Evolutionary conservation across 2,329 filamentous ascomycete genomes (phyloP), one percentile per base, ranked within the genome.

Genomic region (Arthrinium phaeospermum): DNA sequence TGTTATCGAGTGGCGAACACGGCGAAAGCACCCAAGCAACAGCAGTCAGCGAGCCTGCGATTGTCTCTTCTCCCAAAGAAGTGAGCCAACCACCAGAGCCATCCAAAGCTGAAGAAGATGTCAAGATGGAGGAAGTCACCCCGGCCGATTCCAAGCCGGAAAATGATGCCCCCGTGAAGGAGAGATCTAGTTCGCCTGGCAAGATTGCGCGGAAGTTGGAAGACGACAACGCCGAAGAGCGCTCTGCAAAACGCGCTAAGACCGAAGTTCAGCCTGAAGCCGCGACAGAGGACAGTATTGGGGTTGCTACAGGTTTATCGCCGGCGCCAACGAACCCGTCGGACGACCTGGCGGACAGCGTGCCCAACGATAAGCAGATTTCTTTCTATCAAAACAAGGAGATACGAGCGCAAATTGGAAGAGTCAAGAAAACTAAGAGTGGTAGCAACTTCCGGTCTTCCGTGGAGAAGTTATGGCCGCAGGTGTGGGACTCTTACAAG

Each of bases 391-490:
- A 82, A 61, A 80, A 77, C 72, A 79, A 74, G 70, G 77, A 78
- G 71, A 76, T 81, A n/a, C 76, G 91, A 46, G 90, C 91, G 74
- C 87, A 91, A 45, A 84, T 96, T 70, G 92, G 91, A 45, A 91
- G 92, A 70, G 87, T 96, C 72, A 97, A 97, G 85, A 96, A 97
- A 83, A 95, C 94, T 67, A 94, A 96, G 80, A 90, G 92, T 73
- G 94, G 96, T 1, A 83, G 84, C 8, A 89, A 92, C 71, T 98
- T 98, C 84, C 88, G 90, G 75, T 88, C 91, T 57, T 92, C 96
- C 0, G 96, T 98, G 10, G 89, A 94, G 80, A 89, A 88, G 51
- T 85, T 96, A 34, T 94, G 93, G 82, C 88, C 98, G 53, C 86
- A 85, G 41, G 90, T 98, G 53, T 94, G 94, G 71, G 91, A 90